phyloP scores from a whole-genome alignment of 352 stramenopile species.

The Sclerospora graminicola region DNA sequence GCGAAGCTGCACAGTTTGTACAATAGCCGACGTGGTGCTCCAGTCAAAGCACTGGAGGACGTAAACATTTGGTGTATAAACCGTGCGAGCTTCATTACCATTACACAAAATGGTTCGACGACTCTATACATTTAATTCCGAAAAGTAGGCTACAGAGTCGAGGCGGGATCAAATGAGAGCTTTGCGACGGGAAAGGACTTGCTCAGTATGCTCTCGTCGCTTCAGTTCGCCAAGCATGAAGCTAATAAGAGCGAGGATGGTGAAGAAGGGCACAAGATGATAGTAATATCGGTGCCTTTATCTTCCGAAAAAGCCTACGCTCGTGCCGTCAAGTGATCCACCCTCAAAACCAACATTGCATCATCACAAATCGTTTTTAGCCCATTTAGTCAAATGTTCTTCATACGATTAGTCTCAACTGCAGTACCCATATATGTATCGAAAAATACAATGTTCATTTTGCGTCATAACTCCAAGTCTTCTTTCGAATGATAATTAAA shows the following conservation, averaged over 20 bases:
- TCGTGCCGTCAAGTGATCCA: slow-evolving; percentile 41
- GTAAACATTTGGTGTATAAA: slow-evolving; percentile 93
- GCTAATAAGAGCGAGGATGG: slow-evolving; percentile 12
- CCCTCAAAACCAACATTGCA: slow-evolving; percentile 38
- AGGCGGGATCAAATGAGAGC: slow-evolving; percentile 29
- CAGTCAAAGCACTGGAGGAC: slow-evolving; percentile 76
- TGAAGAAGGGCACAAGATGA: neutral
- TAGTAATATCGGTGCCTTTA: slow-evolving; percentile 5
- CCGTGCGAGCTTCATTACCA: slow-evolving; percentile 69
- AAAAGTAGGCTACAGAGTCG: slow-evolving; percentile 37
- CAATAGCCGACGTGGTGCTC: slow-evolving; percentile 90
- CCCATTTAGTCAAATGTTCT: slow-evolving; percentile 51
- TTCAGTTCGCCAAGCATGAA: slow-evolving; percentile 23
- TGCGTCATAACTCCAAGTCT: slow-evolving; percentile 62
- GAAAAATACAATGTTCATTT: slow-evolving; percentile 89
- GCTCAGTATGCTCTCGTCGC: slow-evolving; percentile 40
- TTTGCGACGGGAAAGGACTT: slow-evolving; percentile 57
- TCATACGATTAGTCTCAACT: slow-evolving; percentile 59
- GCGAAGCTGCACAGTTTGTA: slow-evolving; percentile 95
- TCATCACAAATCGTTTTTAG: slow-evolving; percentile 62
- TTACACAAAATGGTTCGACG: slow-evolving; percentile 72
- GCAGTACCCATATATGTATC: slow-evolving; percentile 84
- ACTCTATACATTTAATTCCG: slow-evolving; percentile 67
- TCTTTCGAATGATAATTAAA: slow-evolving; percentile 75
- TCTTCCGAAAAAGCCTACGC: slow-evolving; percentile 25